phyloP scores from a whole-genome alignment of 768 basidiomycete genomes.

The Mycena olivaceomarginata region DNA sequence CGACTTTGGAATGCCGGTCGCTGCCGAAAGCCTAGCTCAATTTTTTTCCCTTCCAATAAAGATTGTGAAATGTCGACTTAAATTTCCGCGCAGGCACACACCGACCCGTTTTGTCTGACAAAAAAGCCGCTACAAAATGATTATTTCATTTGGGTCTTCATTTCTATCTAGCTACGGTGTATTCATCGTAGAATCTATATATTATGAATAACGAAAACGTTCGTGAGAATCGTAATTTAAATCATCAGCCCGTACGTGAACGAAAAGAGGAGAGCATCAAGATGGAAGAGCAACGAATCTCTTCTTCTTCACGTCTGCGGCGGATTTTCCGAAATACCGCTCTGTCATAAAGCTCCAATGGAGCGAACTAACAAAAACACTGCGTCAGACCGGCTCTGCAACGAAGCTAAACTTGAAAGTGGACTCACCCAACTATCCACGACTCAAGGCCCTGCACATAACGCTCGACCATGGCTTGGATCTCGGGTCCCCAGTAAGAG shows the following conservation, averaged over 20 bases:
- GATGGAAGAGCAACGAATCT: conserved; percentile 70
- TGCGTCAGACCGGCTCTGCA: background rate
- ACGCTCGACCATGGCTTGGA: conserved; percentile 73
- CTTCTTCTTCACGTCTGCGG: conserved; percentile 71
- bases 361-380: conserved; percentile 62
- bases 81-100: no score
- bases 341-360: conserved; percentile 85
- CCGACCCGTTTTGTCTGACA: no score
- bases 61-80: no score
- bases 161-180: no score
- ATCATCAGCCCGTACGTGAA: background rate
- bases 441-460: conserved; percentile 81
- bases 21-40: no score
- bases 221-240: no score
- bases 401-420: background rate
- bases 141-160: no score
- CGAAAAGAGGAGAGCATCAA: background rate
- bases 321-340: conserved; percentile 80
- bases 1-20: no score
- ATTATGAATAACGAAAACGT: no score
- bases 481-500: conserved; percentile 73
- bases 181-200: no score
- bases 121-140: no score
- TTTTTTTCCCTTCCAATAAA: no score
- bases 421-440: conserved; percentile 80